Conservation (phyloP, 2,329 filamentous ascomycete genomes). For the Aureobasidium subglaciale region DNA sequence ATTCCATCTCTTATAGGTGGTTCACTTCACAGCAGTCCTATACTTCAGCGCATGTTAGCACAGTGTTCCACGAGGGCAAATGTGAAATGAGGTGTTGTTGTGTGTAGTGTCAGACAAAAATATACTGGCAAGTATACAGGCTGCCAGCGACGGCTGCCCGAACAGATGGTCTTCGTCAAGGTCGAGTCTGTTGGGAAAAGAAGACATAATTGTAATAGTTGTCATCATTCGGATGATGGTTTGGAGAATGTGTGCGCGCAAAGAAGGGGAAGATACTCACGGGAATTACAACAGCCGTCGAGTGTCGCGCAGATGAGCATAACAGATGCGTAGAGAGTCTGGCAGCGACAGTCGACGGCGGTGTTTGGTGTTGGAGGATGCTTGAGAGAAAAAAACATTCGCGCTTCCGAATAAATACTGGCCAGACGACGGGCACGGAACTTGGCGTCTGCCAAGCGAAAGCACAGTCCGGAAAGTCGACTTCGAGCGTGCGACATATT, state of each 20-base stretch:
- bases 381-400: neutral
- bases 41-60: conserved; percentile 12
- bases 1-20: neutral
- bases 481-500: no score
- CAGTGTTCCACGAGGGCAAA: neutral
- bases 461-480: no score
- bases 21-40: neutral
- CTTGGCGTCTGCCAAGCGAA: neutral
- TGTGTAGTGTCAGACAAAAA: conserved; percentile 59
- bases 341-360: neutral
- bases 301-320: neutral
- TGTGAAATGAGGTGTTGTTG: conserved; percentile 16
- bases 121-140: conserved; percentile 90
- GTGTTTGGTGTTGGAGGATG: neutral
- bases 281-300: neutral
- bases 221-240: conserved; percentile 57
- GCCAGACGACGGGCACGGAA: neutral
- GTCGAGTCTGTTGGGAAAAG: conserved; percentile 85
- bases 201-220: conserved; percentile 60
- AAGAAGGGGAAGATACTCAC: conserved; percentile 10
- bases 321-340: neutral
- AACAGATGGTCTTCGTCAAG: conserved; percentile 71
- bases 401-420: neutral
- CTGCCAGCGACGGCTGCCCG: conserved; percentile 56
- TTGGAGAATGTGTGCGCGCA: conserved; percentile 2